Conservation (phyloP, 192 early-diverging fungal species). For the Umbelopsis ramanniana region DNA sequence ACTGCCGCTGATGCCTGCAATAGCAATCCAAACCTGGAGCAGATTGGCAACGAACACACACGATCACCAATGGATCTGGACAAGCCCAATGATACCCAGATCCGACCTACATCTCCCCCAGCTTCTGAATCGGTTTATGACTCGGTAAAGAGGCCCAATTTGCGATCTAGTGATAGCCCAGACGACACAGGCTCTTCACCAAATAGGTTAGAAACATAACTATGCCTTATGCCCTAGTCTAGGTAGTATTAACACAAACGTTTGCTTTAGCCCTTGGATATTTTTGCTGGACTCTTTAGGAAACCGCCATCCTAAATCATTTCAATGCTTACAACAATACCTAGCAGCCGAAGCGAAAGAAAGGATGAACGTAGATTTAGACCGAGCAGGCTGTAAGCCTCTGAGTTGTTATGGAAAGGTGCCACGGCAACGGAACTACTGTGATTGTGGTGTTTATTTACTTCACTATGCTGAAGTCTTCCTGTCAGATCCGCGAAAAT, state of each 20-base stretch:
- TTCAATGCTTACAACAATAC: conserved; percentile 46
- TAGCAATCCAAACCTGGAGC: no score
- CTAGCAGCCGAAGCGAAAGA: conserved; percentile 39
- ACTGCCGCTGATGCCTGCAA: not conserved
- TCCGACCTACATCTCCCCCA: not conserved
- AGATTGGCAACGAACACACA: not conserved
- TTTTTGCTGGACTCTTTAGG: conserved; percentile 70
- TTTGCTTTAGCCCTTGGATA: conserved; percentile 48
- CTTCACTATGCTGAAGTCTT: conserved; percentile 80
- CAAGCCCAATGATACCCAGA: not conserved
- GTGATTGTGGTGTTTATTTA: conserved; percentile 91
- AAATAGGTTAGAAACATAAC: not conserved
- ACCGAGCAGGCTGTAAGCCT: conserved; percentile 24
- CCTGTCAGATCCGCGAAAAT: conserved; percentile 32
- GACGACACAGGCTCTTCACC: not conserved
- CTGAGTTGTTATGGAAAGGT: conserved; percentile 39
- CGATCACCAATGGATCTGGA: not conserved
- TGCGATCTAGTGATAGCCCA: not conserved
- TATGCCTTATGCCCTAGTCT: not conserved
- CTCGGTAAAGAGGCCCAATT: not conserved
- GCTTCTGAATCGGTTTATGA: not conserved
- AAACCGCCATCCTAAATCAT: conserved; percentile 46
- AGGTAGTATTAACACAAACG: not conserved
- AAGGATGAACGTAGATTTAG: conserved; percentile 47
- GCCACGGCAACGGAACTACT: conserved; percentile 76